phyloP scores from a whole-genome alignment of 2,329 filamentous ascomycete species.

The Alternaria gaisen region DNA sequence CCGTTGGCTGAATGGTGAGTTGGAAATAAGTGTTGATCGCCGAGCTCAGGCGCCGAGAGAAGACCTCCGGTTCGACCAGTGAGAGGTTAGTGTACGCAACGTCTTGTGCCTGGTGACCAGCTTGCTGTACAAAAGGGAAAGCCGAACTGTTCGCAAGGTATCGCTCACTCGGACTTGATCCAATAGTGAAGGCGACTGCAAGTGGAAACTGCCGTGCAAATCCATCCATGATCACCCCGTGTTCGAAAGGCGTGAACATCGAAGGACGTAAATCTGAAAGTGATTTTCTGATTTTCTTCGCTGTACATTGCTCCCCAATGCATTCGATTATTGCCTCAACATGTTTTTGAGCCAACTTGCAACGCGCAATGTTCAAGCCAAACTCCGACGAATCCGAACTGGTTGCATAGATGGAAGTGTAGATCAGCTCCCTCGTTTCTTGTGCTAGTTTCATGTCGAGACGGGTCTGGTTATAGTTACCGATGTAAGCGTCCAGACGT shows the following conservation, averaged over 20 bases:
- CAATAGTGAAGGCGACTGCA: slow-evolving; percentile 15
- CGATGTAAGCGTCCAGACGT: slow-evolving; percentile 32
- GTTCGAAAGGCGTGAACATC: slow-evolving; percentile 31
- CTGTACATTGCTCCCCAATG: slow-evolving; percentile 16
- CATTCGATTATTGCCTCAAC: slow-evolving; percentile 36
- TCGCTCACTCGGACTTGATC: slow-evolving; percentile 35
- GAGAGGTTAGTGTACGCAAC: slow-evolving; percentile 26
- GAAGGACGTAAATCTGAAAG: slow-evolving; percentile 22
- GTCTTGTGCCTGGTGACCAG: slow-evolving; percentile 3
- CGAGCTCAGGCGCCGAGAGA: slow-evolving; percentile 32
- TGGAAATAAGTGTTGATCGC: slow-evolving; percentile 48
- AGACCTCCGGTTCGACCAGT: slow-evolving; percentile 16
- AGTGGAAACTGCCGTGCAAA: slow-evolving; percentile 26
- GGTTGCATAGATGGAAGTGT: slow-evolving; percentile 21
- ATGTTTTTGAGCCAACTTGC: slow-evolving; percentile 31
- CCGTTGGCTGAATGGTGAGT: slow-evolving; percentile 33
- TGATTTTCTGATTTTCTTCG: slow-evolving; percentile 27
- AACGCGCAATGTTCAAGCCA: slow-evolving; percentile 31
- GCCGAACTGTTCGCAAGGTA: slow-evolving; percentile 33
- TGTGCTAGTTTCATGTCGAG: not conserved
- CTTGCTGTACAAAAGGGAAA: slow-evolving; percentile 29
- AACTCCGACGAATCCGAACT: not conserved
- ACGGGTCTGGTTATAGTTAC: slow-evolving; percentile 23
- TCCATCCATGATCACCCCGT: slow-evolving; percentile 7
- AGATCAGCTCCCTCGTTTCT: slow-evolving; percentile 17